Evolutionary conservation across 225 moss, liverwort and hornwort genomes (phyloP).

Genomic region (Polytrichum commune): DNA sequence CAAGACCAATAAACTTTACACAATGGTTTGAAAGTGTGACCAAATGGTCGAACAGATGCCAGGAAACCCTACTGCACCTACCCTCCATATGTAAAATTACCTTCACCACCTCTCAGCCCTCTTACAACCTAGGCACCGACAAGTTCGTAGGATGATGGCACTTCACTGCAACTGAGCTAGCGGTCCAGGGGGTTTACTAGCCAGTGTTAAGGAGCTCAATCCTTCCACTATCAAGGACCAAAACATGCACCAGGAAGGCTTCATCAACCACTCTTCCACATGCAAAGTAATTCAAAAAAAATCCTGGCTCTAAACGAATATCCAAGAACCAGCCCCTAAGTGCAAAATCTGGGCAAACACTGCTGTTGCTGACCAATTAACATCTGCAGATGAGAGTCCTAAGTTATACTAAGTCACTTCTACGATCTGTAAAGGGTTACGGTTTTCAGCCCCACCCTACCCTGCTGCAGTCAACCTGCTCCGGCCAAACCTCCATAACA

Average conservation of each 20-base stretch:
- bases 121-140: conserved; percentile 12
- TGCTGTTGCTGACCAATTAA: conserved; percentile 16
- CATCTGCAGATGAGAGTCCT: conserved; percentile 26
- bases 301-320: conserved; percentile 6
- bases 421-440: conserved; percentile 18
- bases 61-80: conserved; percentile 33
- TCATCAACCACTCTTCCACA: conserved; percentile 17
- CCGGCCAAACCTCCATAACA: conserved; percentile 13
- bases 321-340: conserved; percentile 19
- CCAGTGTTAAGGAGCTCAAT: conserved; percentile 25
- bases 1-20: conserved; percentile 29
- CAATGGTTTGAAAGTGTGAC: conserved; percentile 24
- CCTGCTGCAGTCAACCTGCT: conserved; percentile 3
- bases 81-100: conserved; percentile 25
- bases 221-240: conserved; percentile 26
- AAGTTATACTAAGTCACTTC: conserved; percentile 35
- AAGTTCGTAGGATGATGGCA: conserved; percentile 1
- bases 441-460: conserved; percentile 10
- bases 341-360: conserved; percentile 23
- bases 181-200: conserved; percentile 20
- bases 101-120: conserved; percentile 18
- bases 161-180: conserved; percentile 11
- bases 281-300: conserved; percentile 19
- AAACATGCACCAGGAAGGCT: conserved; percentile 18
- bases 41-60: conserved; percentile 28